Percentiles rank a stretch among this genome's conserved stretches.
Evolutionary conservation across 2,329 filamentous ascomycete species (phyloP).

Genomic region (Hirsutella thompsonii): DNA sequence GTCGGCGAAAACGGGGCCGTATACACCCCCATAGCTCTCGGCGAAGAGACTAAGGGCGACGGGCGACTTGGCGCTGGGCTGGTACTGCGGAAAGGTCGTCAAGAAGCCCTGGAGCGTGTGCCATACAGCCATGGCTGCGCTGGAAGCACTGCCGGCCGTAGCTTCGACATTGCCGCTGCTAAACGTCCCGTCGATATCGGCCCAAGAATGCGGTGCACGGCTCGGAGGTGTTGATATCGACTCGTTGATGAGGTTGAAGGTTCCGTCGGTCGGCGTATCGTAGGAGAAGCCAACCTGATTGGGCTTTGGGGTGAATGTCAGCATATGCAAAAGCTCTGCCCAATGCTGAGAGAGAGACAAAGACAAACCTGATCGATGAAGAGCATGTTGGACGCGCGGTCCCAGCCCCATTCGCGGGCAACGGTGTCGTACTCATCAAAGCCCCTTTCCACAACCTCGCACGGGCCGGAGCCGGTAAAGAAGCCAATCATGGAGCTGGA

Average conservation of each 20-base stretch:
- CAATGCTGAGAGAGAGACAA: background rate
- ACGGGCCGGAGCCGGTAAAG: constrained; percentile 47
- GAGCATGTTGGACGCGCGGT: constrained; percentile 39
- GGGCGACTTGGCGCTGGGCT: constrained; percentile 31
- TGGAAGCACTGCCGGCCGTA: constrained; percentile 42
- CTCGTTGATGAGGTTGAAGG: constrained; percentile 33
- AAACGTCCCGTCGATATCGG: constrained; percentile 52
- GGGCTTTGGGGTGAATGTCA: constrained; percentile 29
- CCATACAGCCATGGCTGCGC: constrained; percentile 48
- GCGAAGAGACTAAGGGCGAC: constrained; percentile 52
- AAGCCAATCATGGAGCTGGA: constrained; percentile 52
- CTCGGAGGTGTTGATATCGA: constrained; percentile 17
- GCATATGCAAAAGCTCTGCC: background rate
- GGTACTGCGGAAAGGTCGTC: constrained; percentile 43
- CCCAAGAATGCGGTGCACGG: constrained; percentile 12
- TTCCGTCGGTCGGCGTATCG: constrained; percentile 50
- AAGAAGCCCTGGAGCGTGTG: constrained; percentile 53
- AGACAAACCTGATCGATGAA: constrained; percentile 40
- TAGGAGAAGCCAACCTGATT: constrained; percentile 59
- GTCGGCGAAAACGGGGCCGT: constrained; percentile 51
- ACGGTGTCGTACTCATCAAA: constrained; percentile 38
- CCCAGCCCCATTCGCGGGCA: constrained; percentile 52
- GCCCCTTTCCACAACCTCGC: constrained; percentile 33
- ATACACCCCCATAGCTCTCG: constrained; percentile 59
- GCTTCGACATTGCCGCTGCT: constrained; percentile 32